These are phyloP conservation scores for Fusarium equiseti DNA, from an alignment of 2,329 filamentous ascomycete species.

Conservation along the genomic window DNA sequence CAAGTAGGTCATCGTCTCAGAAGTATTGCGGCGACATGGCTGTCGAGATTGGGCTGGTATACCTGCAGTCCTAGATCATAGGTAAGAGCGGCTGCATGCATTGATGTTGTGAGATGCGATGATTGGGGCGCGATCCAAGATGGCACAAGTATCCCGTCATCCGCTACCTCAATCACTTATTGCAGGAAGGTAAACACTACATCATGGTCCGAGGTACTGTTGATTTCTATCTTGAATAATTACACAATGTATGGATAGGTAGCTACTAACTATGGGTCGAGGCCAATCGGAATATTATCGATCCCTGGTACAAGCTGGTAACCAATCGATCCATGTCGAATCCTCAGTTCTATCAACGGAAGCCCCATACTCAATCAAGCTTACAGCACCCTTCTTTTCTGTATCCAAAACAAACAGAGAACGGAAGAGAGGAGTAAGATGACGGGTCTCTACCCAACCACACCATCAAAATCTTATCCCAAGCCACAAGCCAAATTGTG, in stretches of 20 bases:
- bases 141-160: slow-evolving; percentile 27
- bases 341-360: slow-evolving; percentile 13
- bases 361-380: neutral
- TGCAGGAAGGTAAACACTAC: neutral
- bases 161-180: neutral
- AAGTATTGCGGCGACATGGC: slow-evolving; percentile 19
- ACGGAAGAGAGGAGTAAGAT: slow-evolving; percentile 7
- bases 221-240: neutral
- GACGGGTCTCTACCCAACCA: slow-evolving; percentile 30
- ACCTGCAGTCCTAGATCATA: slow-evolving; percentile 30
- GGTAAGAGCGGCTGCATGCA: slow-evolving; percentile 35
- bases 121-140: slow-evolving; percentile 31
- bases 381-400: neutral
- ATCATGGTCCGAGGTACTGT: slow-evolving; percentile 20
- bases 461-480: slow-evolving; percentile 21
- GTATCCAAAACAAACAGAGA: neutral
- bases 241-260: neutral
- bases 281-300: slow-evolving; percentile 40
- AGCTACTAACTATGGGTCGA: neutral
- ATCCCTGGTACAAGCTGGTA: slow-evolving; percentile 14
- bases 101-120: slow-evolving; percentile 33
- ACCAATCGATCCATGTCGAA: slow-evolving; percentile 34
- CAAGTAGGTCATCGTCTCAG: slow-evolving; percentile 14
- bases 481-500: slow-evolving; percentile 26
- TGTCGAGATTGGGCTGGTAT: slow-evolving; percentile 34